Conservation (phyloP, 805 yeast genomes). For the Metschnikowia matae region DNA sequence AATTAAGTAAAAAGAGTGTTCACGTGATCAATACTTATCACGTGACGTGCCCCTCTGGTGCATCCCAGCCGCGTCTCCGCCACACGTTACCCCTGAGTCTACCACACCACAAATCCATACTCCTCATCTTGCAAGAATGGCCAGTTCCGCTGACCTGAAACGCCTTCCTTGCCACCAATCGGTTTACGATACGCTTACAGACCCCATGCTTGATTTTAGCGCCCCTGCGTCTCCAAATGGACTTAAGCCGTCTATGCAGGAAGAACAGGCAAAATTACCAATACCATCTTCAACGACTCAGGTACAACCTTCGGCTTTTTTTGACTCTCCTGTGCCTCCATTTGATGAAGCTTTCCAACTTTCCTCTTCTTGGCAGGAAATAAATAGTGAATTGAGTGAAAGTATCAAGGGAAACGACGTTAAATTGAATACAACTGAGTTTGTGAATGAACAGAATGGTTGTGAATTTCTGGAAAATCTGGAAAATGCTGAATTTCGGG, state of each 20-base stretch:
- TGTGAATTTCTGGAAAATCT: no score
- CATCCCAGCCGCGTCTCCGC: slow-evolving; percentile 2
- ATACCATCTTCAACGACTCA: background rate
- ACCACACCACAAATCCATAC: slow-evolving; percentile 1
- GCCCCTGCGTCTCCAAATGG: background rate
- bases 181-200: slow-evolving; percentile 34
- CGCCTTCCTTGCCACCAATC: slow-evolving; percentile 37
- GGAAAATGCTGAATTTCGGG: no score
- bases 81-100: background rate
- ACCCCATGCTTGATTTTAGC: slow-evolving; percentile 36
- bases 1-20: no score
- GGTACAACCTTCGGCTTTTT: background rate
- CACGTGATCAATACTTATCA: background rate
- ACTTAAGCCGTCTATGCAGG: background rate
- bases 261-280: background rate
- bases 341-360: background rate
- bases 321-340: background rate
- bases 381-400: background rate
- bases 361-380: background rate
- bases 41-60: background rate
- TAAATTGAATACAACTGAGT: no score
- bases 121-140: background rate
- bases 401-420: no score
- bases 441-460: no score
- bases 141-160: slow-evolving; percentile 14